Percentiles rank a stretch among this genome's conserved stretches.
phyloP scores from a whole-genome alignment of 345 rosid genomes.

The Eucalyptus pauciflora region DNA sequence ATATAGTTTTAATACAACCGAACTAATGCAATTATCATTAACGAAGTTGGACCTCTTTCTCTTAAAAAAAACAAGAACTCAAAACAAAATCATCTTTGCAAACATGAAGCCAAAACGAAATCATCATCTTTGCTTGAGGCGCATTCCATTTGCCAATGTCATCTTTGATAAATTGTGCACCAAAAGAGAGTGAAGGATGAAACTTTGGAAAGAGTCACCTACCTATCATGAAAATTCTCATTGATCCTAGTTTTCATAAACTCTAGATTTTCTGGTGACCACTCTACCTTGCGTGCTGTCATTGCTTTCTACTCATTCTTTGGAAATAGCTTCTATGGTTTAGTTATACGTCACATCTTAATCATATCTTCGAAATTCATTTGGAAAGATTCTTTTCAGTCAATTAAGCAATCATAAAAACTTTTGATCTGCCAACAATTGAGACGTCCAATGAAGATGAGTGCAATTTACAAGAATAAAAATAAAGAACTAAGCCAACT shows the following conservation, averaged over 20 bases:
- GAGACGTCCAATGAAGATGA: neutral
- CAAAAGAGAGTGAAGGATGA: neutral
- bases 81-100: neutral
- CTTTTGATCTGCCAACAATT: neutral
- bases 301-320: neutral
- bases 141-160: neutral
- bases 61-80: neutral
- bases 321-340: neutral
- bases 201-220: too few relatives aligned
- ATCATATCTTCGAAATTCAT: neutral
- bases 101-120: neutral
- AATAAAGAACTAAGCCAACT: neutral
- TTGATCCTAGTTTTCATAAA: neutral
- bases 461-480: neutral
- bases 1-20: too few relatives aligned
- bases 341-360: too few relatives aligned
- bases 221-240: neutral
- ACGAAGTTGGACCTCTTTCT: neutral
- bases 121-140: neutral
- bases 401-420: neutral
- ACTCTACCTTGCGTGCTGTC: neutral
- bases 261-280: too few relatives aligned
- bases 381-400: neutral
- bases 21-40: neutral
- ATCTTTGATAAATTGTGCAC: neutral